These are phyloP conservation scores for Entomortierella beljakovae DNA, from an alignment of 192 early-diverging fungal genomes.

Conservation along the genomic window DNA sequence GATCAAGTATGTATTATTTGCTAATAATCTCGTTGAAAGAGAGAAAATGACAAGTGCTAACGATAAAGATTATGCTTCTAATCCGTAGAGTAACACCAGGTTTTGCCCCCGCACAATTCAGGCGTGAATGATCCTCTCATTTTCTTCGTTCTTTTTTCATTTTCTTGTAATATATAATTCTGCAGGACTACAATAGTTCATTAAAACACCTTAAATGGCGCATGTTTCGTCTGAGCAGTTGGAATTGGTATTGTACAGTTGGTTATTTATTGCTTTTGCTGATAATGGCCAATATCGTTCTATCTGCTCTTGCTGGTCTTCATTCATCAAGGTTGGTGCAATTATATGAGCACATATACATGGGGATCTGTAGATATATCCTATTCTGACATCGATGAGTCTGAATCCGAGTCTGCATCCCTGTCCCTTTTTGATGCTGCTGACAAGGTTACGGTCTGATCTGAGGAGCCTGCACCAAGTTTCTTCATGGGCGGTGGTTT, in stretches of 20 bases:
- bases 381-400: slow-evolving; percentile 44
- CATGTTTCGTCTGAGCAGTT: too few relatives aligned
- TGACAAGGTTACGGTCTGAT: neutral
- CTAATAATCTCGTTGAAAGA: neutral
- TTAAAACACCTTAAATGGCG: too few relatives aligned
- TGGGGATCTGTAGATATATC: neutral
- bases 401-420: slow-evolving; percentile 44
- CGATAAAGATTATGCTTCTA: neutral
- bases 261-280: neutral
- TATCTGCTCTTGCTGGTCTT: neutral
- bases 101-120: slow-evolving; percentile 43
- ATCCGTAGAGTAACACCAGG: slow-evolving; percentile 23
- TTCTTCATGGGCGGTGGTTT: slow-evolving; percentile 45
- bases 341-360: neutral
- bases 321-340: neutral
- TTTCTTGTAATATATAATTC: neutral
- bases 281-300: neutral
- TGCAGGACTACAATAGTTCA: neutral
- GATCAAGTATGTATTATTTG: slow-evolving; percentile 27
- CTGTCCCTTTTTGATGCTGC: slow-evolving; percentile 41
- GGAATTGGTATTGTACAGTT: slow-evolving; percentile 12
- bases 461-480: slow-evolving; percentile 17
- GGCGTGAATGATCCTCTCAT: neutral
- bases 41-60: neutral
- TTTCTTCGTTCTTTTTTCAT: neutral